phyloP scores from a whole-genome alignment of 1,139 yeast species.

The Suhomyces yuchorum region DNA sequence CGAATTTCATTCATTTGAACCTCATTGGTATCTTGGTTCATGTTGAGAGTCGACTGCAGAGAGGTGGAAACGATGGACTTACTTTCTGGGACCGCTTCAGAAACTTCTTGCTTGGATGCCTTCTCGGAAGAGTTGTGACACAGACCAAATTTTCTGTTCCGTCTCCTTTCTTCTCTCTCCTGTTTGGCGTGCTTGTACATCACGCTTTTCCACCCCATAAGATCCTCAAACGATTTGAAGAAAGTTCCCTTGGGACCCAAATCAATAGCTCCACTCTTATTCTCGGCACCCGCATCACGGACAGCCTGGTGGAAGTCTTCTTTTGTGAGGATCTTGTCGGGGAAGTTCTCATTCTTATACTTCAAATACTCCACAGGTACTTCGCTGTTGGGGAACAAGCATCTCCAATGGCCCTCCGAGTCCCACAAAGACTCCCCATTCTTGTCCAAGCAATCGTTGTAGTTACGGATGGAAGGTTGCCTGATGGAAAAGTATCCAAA shows the following conservation, averaged over 20 bases:
- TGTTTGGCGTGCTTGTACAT: conserved; percentile 48
- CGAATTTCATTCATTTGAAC: conserved; percentile 55
- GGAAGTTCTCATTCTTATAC: conserved; percentile 29
- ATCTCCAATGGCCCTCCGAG: conserved; percentile 79
- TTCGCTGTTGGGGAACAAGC: conserved; percentile 68
- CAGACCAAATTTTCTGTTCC: neutral
- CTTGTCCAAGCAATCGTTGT: conserved; percentile 60
- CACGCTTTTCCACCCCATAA: conserved; percentile 65
- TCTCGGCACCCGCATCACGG: conserved; percentile 12
- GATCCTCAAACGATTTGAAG: conserved; percentile 65
- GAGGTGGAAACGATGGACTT: conserved; percentile 50
- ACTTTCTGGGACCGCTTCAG: neutral
- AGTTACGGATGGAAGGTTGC: conserved; percentile 62
- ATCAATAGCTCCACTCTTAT: conserved; percentile 30
- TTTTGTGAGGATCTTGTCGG: conserved; percentile 46
- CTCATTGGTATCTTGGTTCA: conserved; percentile 51
- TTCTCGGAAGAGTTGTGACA: neutral
- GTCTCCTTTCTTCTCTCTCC: conserved; percentile 25
- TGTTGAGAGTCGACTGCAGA: conserved; percentile 43
- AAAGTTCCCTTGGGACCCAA: conserved; percentile 43
- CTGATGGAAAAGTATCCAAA: conserved; percentile 59
- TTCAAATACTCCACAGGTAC: conserved; percentile 39
- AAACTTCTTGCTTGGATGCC: neutral
- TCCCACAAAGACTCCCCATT: conserved; percentile 82
- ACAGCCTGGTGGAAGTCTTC: conserved; percentile 46